Base-by-base conservation (phyloP, 306 rosid genomes). In the Ochetophila trinervis region DNA sequence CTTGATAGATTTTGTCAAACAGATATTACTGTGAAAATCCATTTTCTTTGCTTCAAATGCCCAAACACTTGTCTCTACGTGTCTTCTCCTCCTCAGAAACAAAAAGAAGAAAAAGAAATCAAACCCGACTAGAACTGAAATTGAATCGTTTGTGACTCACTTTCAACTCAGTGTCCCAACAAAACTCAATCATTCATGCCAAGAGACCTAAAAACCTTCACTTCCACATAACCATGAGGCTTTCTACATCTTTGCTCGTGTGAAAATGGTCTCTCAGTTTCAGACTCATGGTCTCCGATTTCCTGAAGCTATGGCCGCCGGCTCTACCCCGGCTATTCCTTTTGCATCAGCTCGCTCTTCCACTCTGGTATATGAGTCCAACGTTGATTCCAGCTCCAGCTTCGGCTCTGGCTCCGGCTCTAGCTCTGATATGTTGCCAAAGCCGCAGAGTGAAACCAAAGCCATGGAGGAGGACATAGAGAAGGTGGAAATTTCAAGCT, bases 391-490 rank as follows among this genome's bases (percentile, higher is more conserved):
- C 68, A 74, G 72, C 53, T 60, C 79, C 42, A 6, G 42, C 42
- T 65, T 50, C 68, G 74, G 69, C 53, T 63, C n/a, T n/a, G n/a
- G n/a, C n/a, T n/a, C 79, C 9, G 73, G 76, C 42, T 65, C 54
- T 65, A 74, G 69, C 53, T 59, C 78, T 34, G 65, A 24, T 1
- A 55, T 42, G 8, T 30, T 73, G 53, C 68, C 71, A 23, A 35
- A 66, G 5, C 67, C 67, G 63, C 21, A 72, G 5, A 68, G 48
- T 68, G 24, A 72, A 53, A 4, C 55, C 20, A 78, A 80, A 34
- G 68, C 69, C 16, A 0, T 83, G 17, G 97, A 91, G 70, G 91
- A 73, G 17, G 51, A 17, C 56, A 76, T 88, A 23, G 95, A 91
- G 62, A 87, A 82, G 92, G 97, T 77, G 22, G 15, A n/a, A 47